Base-by-base conservation (phyloP, 2,329 filamentous ascomycete genomes). In the Cytospora piceae region DNA sequence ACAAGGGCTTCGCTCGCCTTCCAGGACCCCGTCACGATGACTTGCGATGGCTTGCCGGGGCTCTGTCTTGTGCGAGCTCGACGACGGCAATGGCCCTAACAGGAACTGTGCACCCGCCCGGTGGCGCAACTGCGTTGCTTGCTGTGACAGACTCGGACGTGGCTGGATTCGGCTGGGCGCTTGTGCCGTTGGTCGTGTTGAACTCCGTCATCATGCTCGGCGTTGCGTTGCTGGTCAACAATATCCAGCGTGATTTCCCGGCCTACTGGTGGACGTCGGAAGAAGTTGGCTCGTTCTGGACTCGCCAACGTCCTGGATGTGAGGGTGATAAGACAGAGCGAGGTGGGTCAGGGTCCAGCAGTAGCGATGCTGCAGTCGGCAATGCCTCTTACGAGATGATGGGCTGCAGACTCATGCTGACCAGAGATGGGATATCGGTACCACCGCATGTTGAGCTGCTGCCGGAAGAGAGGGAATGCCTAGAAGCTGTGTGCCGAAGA, bases 21-120 rank as follows among this genome's bases (percentile, higher is more conserved):
- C 71, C 77, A 2, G 11, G 31, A 6, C 31, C 31, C n/a, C 70
- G 76, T 63, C 81, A 82, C 39, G 77, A 85, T 32, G 74, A 82
- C 1, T 77, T 90, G 34, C 83, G 84, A 34, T 91, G 87, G 83
- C 72, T 92, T 0, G 89, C 83, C 1, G 90, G 87, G 14, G 85
- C 89, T 14, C 76, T 93, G 0, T 80, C 88, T 1, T 91, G 89
- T 69, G 89, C 87, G 0, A 74, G 82, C 3, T 83, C 90, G 0
- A 90, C 86, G 0, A 79, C 83, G 1, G 65, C 86, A 64, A 93
- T 93, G 90, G 83, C 82, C 0, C 71, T 92, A 27, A 93, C 90
- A 1, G 89, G 88, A 61, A 92, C 90, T 0, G 82, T 91, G 0
- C 89, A 93, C 70, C 90, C 90, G 0, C 91, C 90, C 0, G 90